Percentiles rank a stretch among this genome's conserved stretches.
Evolutionary conservation across 768 basidiomycete species (phyloP).

Genomic region (Mrakia hoshinonis): DNA sequence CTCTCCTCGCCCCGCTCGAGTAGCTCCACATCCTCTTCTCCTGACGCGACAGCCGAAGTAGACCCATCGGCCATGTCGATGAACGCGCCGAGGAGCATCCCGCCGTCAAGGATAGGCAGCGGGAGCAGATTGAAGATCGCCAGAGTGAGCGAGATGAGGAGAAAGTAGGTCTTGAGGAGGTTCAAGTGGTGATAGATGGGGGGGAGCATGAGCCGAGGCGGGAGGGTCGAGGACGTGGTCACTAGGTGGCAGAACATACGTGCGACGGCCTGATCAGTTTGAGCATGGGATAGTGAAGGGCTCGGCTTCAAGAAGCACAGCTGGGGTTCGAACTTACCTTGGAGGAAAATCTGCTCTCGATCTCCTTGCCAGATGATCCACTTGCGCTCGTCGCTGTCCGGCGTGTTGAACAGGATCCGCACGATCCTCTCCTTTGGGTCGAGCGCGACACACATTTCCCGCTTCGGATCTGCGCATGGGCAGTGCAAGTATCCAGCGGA

Average conservation of each 20-base stretch:
- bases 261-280: no score
- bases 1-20: neutral
- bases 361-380: conserved; percentile 25
- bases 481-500: neutral
- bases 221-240: conserved; percentile 4
- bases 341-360: neutral
- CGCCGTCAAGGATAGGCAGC: conserved; percentile 22
- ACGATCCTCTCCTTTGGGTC: neutral
- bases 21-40: neutral
- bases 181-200: neutral
- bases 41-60: no score
- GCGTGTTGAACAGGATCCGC: conserved; percentile 1
- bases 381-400: neutral
- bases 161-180: conserved; percentile 10
- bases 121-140: conserved; percentile 26
- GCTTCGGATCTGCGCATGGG: neutral
- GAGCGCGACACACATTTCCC: conserved; percentile 10
- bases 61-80: conserved; percentile 9
- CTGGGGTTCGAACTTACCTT: neutral
- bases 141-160: conserved; percentile 26
- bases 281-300: no score
- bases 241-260: neutral
- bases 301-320: no score
- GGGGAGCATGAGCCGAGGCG: neutral
- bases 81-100: neutral